phyloP scores from a whole-genome alignment of 2,329 filamentous ascomycete species.

The Alternaria arborescens region DNA sequence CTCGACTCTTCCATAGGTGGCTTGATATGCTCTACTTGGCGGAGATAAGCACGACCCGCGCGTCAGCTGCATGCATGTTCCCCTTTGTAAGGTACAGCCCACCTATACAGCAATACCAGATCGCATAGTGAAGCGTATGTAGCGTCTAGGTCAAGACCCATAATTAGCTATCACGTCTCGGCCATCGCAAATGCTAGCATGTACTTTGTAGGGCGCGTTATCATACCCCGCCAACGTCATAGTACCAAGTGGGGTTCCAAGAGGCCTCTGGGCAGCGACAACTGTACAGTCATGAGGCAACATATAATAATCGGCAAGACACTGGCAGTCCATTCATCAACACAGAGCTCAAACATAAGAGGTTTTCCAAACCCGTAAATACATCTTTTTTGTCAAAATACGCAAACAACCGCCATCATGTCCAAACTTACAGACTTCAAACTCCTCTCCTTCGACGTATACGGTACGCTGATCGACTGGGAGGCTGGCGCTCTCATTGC shows the following conservation, averaged over 20 bases:
- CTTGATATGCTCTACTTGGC: background rate
- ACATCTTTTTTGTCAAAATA: background rate
- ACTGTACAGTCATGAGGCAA: background rate
- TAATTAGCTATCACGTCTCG: background rate
- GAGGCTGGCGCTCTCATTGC: constrained; percentile 69
- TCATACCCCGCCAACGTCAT: constrained; percentile 24
- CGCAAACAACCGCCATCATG: constrained; percentile 26
- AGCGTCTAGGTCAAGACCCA: constrained; percentile 6
- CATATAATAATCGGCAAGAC: constrained; percentile 2
- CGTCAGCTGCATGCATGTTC: background rate
- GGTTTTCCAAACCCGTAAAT: background rate
- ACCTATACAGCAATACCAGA: background rate
- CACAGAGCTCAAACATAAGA: background rate
- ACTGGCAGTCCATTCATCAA: background rate
- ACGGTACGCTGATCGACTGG: constrained; percentile 83
- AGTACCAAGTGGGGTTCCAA: constrained; percentile 20
- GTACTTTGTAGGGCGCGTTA: constrained; percentile 26
- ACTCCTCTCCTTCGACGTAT: constrained; percentile 78
- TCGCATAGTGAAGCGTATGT: constrained; percentile 7
- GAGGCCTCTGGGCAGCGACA: constrained; percentile 2
- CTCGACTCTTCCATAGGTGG: background rate
- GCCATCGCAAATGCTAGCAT: background rate
- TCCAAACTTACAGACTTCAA: constrained; percentile 53
- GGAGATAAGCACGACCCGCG: background rate
- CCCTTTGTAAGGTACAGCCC: background rate